phyloP scores from a whole-genome alignment of 2,329 filamentous ascomycete genomes.

The Ophidiomyces ophidiicola region DNA sequence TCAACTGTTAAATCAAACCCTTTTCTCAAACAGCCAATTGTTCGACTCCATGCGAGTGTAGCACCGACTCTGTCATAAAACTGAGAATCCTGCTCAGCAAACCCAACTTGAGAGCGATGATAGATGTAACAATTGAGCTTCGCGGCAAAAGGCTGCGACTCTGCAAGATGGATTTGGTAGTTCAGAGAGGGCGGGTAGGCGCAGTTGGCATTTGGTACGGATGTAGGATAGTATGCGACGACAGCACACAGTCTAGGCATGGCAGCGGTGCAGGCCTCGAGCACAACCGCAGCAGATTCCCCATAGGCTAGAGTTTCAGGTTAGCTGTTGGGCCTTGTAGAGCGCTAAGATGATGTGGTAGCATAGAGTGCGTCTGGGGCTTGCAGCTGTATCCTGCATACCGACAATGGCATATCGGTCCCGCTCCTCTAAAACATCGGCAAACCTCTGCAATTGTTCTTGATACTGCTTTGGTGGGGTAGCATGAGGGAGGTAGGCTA shows the following conservation, averaged over 20 bases:
- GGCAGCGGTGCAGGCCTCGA: constrained; percentile 47
- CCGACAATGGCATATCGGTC: constrained; percentile 53
- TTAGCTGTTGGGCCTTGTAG: not conserved
- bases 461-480: constrained; percentile 41
- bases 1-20: constrained; percentile 42
- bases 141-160: constrained; percentile 31
- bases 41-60: constrained; percentile 57
- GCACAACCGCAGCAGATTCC: constrained; percentile 47
- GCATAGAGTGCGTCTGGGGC: not conserved
- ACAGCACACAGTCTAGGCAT: constrained; percentile 47
- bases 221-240: constrained; percentile 51
- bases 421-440: constrained; percentile 43
- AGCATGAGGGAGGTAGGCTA: constrained; percentile 45
- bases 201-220: constrained; percentile 40
- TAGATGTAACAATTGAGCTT: constrained; percentile 43
- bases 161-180: constrained; percentile 48
- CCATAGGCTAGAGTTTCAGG: constrained; percentile 42
- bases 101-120: constrained; percentile 47
- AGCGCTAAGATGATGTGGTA: not conserved
- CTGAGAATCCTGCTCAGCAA: constrained; percentile 58
- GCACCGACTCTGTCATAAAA: constrained; percentile 54
- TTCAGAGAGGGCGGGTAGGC: constrained; percentile 28
- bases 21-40: constrained; percentile 46
- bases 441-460: constrained; percentile 40
- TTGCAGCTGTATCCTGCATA: constrained; percentile 23